Base-by-base conservation (phyloP, 2,329 filamentous ascomycete genomes). In the Beauveria varroae region DNA sequence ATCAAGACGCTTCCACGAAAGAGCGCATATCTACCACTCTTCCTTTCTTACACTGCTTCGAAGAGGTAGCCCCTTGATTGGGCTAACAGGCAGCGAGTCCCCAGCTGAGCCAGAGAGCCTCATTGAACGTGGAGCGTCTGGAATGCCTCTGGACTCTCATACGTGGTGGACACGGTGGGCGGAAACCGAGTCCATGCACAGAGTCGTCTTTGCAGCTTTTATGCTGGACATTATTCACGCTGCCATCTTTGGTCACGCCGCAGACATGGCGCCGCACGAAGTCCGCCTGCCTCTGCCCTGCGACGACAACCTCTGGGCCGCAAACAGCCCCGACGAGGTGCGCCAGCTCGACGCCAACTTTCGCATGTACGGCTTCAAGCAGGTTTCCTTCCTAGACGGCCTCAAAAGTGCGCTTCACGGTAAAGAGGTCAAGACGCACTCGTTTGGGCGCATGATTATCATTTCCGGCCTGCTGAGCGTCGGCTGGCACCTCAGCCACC, bases 391-490 rank as follows among this genome's bases (percentile, higher is more conserved):
- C 73, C 76, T 96, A 0, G 91, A 96, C 63, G 91, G 89, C 0
- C 79, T 96, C 24, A 96, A 95, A 74, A 86, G 86, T 62, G 93
- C 90, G 0, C 77, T 97, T 3, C 93, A 93, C 64, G 89, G 88
- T 2, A 85, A 93, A 65, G 85, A 85, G 53, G 91, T 96, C 18
- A 85, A 86, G 58, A 96, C 92, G 1, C 93, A 96, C 70, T 87
- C 90, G 0, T 96, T 96, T 69, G 92, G 92, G 1, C 86, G 92
- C 54, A 95, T 91, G 67, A 92, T 96, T 65, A 84, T 97, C 67
- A 96, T 96, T 88, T 90, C 90, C 1, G 92, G 93, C 0, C 77
- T 97, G 41, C 78, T 96, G n/a, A 95, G 90, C 66, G 90, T 96
- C 5, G 92, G 88, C 63, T 96, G 91, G 91, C 92, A 96, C 68